phyloP scores from a whole-genome alignment of 306 rosid genomes.

The Prunus salicina region DNA sequence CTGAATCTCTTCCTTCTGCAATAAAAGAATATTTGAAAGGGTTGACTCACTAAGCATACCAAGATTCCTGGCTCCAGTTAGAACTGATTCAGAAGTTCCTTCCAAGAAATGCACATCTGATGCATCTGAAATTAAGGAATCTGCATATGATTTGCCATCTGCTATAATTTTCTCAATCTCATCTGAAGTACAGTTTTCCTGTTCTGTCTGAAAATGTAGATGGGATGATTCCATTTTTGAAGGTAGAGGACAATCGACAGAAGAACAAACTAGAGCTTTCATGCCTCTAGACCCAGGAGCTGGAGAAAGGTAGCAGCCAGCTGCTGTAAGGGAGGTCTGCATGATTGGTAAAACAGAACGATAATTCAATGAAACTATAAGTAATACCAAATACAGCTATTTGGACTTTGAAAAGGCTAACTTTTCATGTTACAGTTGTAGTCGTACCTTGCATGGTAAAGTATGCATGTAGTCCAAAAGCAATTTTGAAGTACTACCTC shows the following conservation, averaged over 20 bases:
- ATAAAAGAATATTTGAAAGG: slow-evolving; percentile 36
- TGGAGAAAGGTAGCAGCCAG: slow-evolving; percentile 93
- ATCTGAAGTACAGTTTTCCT: slow-evolving; percentile 20
- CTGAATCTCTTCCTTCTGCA: slow-evolving; percentile 66
- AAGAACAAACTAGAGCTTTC: slow-evolving; percentile 66
- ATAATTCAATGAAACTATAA: neutral
- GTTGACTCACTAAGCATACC: slow-evolving; percentile 63
- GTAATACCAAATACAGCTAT: neutral
- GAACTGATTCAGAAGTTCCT: slow-evolving; percentile 46
- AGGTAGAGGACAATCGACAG: slow-evolving; percentile 65
- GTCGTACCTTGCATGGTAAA: slow-evolving; percentile 75
- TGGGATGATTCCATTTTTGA: slow-evolving; percentile 38
- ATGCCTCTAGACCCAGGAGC: slow-evolving; percentile 83
- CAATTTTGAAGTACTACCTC: slow-evolving; percentile 76
- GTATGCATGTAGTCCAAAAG: slow-evolving; percentile 57
- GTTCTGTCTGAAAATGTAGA: slow-evolving; percentile 27
- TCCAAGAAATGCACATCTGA: slow-evolving; percentile 72
- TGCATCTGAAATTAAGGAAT: slow-evolving; percentile 40
- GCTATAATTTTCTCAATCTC: slow-evolving; percentile 50
- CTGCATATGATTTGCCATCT: slow-evolving; percentile 46
- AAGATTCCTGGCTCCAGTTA: slow-evolving; percentile 66
- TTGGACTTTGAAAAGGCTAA: neutral
- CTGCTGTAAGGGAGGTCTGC: slow-evolving; percentile 82
- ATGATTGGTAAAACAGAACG: neutral
- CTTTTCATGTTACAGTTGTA: neutral